Evolutionary conservation across 768 basidiomycete genomes (phyloP).

Genomic region (Psilocybe sp.): DNA sequence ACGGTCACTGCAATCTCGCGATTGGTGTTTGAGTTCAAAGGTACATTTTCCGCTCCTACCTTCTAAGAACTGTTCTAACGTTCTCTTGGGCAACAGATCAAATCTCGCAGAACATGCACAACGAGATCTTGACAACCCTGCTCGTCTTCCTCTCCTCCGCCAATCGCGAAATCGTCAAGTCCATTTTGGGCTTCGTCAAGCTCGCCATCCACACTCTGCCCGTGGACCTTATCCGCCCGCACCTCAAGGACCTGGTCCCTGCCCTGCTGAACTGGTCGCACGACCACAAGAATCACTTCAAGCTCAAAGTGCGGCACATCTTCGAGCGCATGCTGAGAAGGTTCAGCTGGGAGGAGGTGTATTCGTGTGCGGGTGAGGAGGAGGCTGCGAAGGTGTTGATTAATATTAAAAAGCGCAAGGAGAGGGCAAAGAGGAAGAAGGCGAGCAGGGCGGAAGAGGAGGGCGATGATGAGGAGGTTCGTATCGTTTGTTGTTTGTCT

Average conservation of each 20-base stretch:
- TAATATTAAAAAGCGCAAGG: slow-evolving; percentile 95
- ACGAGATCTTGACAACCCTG: slow-evolving; percentile 82
- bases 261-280: slow-evolving; percentile 90
- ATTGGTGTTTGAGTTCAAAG: slow-evolving; percentile 93
- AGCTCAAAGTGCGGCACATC: slow-evolving; percentile 92
- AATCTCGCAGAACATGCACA: slow-evolving; percentile 69
- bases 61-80: no score
- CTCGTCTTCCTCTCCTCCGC: slow-evolving; percentile 89
- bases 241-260: slow-evolving; percentile 76
- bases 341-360: slow-evolving; percentile 85
- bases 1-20: slow-evolving; percentile 93
- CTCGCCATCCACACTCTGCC: slow-evolving; percentile 87
- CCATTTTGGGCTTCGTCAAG: slow-evolving; percentile 92
- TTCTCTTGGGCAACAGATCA: slow-evolving; percentile 41
- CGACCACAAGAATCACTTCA: slow-evolving; percentile 99
- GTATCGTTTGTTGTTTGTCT: background rate
- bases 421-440: slow-evolving; percentile 88
- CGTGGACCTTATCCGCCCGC: slow-evolving; percentile 65
- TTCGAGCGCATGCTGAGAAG: slow-evolving; percentile 93
- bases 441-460: slow-evolving; percentile 56
- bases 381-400: slow-evolving; percentile 85
- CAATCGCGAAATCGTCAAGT: slow-evolving; percentile 98
- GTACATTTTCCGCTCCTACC: slow-evolving; percentile 52
- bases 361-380: slow-evolving; percentile 69
- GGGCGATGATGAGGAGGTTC: slow-evolving; percentile 46